These are phyloP conservation scores for Saccharomycopsis vini DNA, from an alignment of 805 yeast genomes.

Conservation along the genomic window DNA sequence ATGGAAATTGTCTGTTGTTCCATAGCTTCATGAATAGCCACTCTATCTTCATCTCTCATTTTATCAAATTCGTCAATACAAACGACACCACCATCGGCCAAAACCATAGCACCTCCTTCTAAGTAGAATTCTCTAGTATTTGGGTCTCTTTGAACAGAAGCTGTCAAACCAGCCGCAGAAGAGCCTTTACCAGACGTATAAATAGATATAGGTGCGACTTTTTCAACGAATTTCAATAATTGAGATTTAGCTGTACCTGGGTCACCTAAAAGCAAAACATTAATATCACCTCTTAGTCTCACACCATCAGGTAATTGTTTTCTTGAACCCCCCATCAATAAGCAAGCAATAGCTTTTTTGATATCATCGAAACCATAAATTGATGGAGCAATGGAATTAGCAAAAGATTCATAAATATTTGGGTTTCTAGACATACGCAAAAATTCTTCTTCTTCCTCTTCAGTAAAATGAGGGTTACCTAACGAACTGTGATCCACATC, in stretches of 20 bases:
- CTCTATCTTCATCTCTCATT: constrained; percentile 98
- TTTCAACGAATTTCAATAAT: constrained; percentile 87
- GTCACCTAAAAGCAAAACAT: constrained; percentile 87
- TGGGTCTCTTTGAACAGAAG: constrained; percentile 90
- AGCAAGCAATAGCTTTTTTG: constrained; percentile 86
- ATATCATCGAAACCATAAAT: constrained; percentile 91
- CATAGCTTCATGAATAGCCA: constrained; percentile 99
- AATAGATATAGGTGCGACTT: constrained; percentile 87
- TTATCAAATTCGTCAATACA: constrained; percentile 99
- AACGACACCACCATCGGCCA: constrained; percentile 98
- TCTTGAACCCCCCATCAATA: constrained; percentile 90
- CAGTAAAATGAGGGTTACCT: constrained; percentile 60
- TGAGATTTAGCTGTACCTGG: constrained; percentile 99
- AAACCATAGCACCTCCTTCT: constrained; percentile 99
- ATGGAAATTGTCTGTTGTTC: constrained; percentile 98
- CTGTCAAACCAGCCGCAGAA: constrained; percentile 98
- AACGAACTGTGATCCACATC: constrained; percentile 67
- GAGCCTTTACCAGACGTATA: constrained; percentile 99
- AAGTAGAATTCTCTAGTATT: constrained; percentile 83
- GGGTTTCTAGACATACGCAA: constrained; percentile 73
- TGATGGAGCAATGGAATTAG: constrained; percentile 90
- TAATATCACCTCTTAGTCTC: constrained; percentile 95
- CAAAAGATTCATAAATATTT: constrained; percentile 73
- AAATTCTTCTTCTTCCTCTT: constrained; percentile 92
- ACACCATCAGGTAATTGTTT: constrained; percentile 90